Evolutionary conservation across 1,139 yeast genomes (phyloP), one percentile per base, ranked within the genome.

Genomic region (Meyerozyma athensensis): DNA sequence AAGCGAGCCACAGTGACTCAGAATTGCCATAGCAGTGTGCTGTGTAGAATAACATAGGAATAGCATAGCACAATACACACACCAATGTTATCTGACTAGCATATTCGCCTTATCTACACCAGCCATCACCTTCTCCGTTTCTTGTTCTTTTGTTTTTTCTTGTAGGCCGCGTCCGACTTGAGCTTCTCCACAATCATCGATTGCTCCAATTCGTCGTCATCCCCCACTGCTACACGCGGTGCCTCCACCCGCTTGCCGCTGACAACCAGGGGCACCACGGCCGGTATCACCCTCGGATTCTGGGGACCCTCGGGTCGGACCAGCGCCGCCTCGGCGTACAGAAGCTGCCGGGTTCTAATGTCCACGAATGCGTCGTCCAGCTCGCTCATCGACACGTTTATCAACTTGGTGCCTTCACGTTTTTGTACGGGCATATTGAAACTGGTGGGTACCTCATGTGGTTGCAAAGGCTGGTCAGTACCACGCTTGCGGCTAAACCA

Each of bases 301-400:
- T 9, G 28, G 28, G 4, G 13, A 10, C 5, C 2, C 28, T 17
- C 28, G 9, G 13, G 7, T 12, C 28, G 17, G 17, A 24, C 7
- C 7, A 12, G 28, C 14, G 75, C 74, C 24, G 61, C 75, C 45
- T 70, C 74, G 12, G 76, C 75, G 41, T 69, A 70, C 19, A 70
- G 61, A 47, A 69, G 58, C 40, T 61, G 61, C 37, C 59, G 57
- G 43, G 50, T 54, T 39, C 59, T 58, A 39, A 70, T 66, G 34
- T 65, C 70, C 26, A 69, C 61, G 41, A 68, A 65, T 34, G 61
- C 66, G 33, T 59, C 65, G 31, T 47, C 55, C 34, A 55, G 54
- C 12, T 48, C 58, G 33, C 54, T 52, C 72, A 69, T 65, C 16
- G 68, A 59, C 28, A 69, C 58, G 39, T 59, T 58, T 43, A 66